Percentiles rank a stretch among this genome's conserved stretches.
Evolutionary conservation across 495 filamentous ascomycete genomes (phyloP).

Genomic region (Choiromyces venosus): DNA sequence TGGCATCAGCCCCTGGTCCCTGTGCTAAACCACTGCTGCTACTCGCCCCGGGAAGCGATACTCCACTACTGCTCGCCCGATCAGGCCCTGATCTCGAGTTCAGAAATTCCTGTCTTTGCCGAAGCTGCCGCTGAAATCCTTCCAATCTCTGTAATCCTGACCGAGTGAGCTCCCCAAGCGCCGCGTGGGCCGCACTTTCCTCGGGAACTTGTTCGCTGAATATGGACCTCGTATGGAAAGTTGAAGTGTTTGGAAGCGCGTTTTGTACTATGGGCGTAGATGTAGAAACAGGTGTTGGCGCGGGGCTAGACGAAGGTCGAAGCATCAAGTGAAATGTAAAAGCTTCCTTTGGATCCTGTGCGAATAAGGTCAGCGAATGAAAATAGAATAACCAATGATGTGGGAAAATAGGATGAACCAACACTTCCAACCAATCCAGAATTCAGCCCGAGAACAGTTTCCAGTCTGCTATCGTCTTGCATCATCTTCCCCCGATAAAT

Average conservation of each 20-base stretch:
- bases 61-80: background rate
- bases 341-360: background rate
- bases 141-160: background rate
- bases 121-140: background rate
- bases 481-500: constrained; percentile 40
- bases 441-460: constrained; percentile 23
- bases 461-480: constrained; percentile 23
- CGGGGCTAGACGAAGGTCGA: background rate
- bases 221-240: background rate
- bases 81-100: background rate
- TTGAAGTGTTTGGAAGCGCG: background rate
- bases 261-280: background rate
- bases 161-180: background rate
- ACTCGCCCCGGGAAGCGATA: background rate
- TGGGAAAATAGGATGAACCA: constrained; percentile 12
- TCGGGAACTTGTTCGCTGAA: background rate
- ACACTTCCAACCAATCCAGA: constrained; percentile 24
- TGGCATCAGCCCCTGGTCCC: background rate
- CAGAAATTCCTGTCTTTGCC: background rate
- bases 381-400: background rate
- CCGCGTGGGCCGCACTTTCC: background rate
- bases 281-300: background rate
- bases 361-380: background rate
- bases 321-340: background rate
- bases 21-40: background rate